Evolutionary conservation across 1,284 basidiomycete species (phyloP).

Genomic region (Athelia sp.): DNA sequence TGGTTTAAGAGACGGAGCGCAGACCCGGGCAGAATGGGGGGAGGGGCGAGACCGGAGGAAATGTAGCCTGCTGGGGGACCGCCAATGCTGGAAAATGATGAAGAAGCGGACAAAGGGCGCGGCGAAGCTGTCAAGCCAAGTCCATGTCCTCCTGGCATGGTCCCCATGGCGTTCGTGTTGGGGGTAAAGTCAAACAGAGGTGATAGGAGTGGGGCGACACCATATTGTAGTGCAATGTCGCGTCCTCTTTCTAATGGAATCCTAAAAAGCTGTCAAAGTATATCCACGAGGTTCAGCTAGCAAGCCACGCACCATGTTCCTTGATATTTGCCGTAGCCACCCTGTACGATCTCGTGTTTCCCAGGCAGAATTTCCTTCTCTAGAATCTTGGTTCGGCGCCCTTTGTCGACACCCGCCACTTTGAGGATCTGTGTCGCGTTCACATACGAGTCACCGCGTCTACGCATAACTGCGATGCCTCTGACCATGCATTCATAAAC

Average conservation of each 20-base stretch:
- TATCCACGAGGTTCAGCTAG: constrained; percentile 8
- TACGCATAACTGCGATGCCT: constrained; percentile 97
- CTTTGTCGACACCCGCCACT: constrained; percentile 97
- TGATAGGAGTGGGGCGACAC: constrained; percentile 77
- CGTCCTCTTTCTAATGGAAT: constrained; percentile 89
- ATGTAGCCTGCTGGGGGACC: constrained; percentile 27
- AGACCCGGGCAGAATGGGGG: constrained; percentile 77
- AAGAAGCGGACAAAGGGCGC: constrained; percentile 48
- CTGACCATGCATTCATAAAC: constrained; percentile 97
- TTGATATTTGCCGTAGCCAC: constrained; percentile 99
- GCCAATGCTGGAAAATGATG: constrained; percentile 33
- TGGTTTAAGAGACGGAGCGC: constrained; percentile 76
- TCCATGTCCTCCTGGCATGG: constrained; percentile 38
- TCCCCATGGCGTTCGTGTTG: constrained; percentile 56
- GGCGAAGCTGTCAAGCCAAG: constrained; percentile 45
- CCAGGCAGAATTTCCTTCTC: constrained; percentile 97
- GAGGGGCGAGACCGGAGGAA: constrained; percentile 60
- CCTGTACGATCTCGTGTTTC: constrained; percentile 98
- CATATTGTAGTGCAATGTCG: constrained; percentile 87
- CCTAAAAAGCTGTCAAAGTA: constrained; percentile 40
- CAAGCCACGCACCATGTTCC: constrained; percentile 80
- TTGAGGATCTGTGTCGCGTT: constrained; percentile 99
- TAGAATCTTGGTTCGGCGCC: constrained; percentile 92
- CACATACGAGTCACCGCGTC: constrained; percentile 89
- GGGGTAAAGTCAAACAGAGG: constrained; percentile 92